phyloP scores from a whole-genome alignment of 1,284 basidiomycete genomes.

The Phenoliferia sp. region DNA sequence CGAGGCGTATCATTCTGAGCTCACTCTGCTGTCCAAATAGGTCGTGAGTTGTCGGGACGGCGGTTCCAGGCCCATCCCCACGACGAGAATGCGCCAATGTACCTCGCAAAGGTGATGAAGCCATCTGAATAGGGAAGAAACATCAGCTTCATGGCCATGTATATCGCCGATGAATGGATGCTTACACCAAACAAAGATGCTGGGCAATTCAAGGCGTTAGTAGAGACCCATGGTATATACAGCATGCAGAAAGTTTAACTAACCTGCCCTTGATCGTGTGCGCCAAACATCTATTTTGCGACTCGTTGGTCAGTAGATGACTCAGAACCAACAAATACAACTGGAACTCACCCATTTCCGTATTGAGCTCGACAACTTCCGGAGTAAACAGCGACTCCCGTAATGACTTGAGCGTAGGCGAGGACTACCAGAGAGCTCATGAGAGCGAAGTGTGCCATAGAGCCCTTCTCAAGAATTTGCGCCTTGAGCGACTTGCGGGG shows the following conservation, averaged over 20 bases:
- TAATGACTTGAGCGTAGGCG: slow-evolving; percentile 15
- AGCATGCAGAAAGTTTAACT: slow-evolving; percentile 21
- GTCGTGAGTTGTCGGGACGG: slow-evolving; percentile 32
- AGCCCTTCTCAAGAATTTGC: background rate
- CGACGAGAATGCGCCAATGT: slow-evolving; percentile 81
- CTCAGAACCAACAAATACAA: background rate
- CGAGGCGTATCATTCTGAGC: too few species aligned
- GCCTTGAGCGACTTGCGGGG: background rate
- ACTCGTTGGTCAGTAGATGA: slow-evolving; percentile 57
- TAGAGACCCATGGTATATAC: too few species aligned
- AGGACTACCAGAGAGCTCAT: slow-evolving; percentile 21
- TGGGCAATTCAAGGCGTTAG: background rate
- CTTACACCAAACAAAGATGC: slow-evolving; percentile 47
- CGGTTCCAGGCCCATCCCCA: slow-evolving; percentile 94
- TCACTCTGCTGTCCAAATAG: slow-evolving; percentile 66
- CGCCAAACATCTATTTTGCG: slow-evolving; percentile 72
- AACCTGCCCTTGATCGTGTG: slow-evolving; percentile 77
- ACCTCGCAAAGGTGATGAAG: slow-evolving; percentile 79
- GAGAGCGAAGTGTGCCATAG: background rate
- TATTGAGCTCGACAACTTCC: slow-evolving; percentile 37
- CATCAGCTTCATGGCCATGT: too few species aligned
- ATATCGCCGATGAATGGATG: too few species aligned
- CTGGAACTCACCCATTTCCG: slow-evolving; percentile 43
- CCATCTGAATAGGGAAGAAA: too few species aligned
- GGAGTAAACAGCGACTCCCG: slow-evolving; percentile 23